Percentiles rank a stretch among this genome's conserved stretches.
Evolutionary conservation across 2,329 filamentous ascomycete species (phyloP).

Genomic region (Colletotrichum tofieldiae): DNA sequence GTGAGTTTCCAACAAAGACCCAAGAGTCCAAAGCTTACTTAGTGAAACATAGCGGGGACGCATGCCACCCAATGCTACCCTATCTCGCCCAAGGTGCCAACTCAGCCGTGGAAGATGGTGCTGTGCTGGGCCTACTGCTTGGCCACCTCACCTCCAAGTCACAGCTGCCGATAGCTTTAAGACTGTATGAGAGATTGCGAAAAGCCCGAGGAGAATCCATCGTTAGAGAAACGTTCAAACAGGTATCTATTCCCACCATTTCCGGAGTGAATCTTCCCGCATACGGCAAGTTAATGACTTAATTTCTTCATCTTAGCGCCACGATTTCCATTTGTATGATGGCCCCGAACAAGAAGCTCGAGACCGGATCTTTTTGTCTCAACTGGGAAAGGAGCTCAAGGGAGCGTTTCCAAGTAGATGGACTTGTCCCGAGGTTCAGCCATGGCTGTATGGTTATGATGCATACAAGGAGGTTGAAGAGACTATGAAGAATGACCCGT

Average conservation of each 20-base stretch:
- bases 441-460: constrained; percentile 77
- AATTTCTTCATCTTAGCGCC: constrained; percentile 55
- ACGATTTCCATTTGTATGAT: constrained; percentile 67
- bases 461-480: constrained; percentile 51
- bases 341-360: constrained; percentile 71
- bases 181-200: constrained; percentile 63
- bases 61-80: constrained; percentile 76
- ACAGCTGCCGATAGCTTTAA: constrained; percentile 61
- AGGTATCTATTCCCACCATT: constrained; percentile 8
- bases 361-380: constrained; percentile 70
- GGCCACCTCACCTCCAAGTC: constrained; percentile 63
- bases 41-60: constrained; percentile 63
- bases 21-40: constrained; percentile 35
- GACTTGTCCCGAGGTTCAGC: constrained; percentile 74
- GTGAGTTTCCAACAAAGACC: constrained; percentile 47
- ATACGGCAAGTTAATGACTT: background rate
- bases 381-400: constrained; percentile 66
- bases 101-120: constrained; percentile 77
- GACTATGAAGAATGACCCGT: constrained; percentile 26
- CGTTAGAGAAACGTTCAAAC: constrained; percentile 71
- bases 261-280: constrained; percentile 11
- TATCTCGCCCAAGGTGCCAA: constrained; percentile 78
- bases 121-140: constrained; percentile 73
- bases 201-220: constrained; percentile 68
- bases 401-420: constrained; percentile 75